Evolutionary conservation across 2,329 filamentous ascomycete genomes (phyloP).

Genomic region (Colletotrichum paranaense): DNA sequence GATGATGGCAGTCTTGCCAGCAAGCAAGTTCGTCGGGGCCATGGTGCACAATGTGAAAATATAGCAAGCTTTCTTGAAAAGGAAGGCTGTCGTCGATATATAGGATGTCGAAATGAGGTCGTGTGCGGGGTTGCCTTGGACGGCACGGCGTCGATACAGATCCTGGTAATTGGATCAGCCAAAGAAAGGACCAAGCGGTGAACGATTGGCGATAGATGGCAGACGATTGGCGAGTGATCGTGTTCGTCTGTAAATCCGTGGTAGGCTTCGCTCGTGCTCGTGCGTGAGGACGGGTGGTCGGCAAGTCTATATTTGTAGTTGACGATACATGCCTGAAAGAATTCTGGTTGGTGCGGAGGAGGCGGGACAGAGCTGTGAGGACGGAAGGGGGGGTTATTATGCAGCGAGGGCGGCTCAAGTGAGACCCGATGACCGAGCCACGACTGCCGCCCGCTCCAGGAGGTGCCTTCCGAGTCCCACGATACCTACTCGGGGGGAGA

Average conservation of each 20-base stretch:
- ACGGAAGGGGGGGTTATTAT: conserved; percentile 18
- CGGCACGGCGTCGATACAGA: conserved; percentile 4
- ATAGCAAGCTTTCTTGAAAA: background rate
- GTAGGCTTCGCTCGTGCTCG: background rate
- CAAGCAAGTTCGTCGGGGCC: conserved; percentile 66
- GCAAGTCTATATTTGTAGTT: conserved; percentile 4
- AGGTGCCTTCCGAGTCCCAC: background rate
- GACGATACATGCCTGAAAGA: background rate
- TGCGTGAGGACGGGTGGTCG: background rate
- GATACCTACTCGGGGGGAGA: background rate
- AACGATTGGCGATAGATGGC: background rate
- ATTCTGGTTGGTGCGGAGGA: background rate
- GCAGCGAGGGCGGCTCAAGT: conserved; percentile 28
- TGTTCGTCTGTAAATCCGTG: background rate
- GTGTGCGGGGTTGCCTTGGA: conserved; percentile 3
- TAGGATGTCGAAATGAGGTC: conserved; percentile 3
- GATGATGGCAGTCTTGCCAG: conserved; percentile 84
- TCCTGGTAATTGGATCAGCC: background rate
- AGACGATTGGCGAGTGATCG: background rate
- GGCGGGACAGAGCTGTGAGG: background rate
- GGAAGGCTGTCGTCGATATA: background rate
- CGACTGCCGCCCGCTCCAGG: conserved; percentile 1
- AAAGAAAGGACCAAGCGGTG: background rate
- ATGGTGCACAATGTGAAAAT: conserved; percentile 44
- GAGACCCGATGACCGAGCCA: conserved; percentile 25